Evolutionary conservation across 78 protist species (phyloP), one percentile per base, ranked within the genome.

Genomic region (Creolimax fragrantissima): DNA sequence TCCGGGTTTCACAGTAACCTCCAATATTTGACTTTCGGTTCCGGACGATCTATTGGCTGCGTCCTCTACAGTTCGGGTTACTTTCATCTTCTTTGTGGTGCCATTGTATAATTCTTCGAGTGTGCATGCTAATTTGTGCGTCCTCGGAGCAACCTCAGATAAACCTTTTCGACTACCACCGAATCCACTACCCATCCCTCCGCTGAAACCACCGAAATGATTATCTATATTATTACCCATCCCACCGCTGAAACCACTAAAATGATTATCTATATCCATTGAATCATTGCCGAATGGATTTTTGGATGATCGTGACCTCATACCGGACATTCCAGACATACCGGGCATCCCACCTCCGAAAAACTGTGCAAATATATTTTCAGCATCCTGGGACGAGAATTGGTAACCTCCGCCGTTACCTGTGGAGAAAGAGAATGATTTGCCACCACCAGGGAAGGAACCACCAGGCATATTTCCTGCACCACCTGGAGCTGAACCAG

Each of bases 61-160:
- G 86, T 84, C 93, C 43, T 84, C 42, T 39, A 90, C 44, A 35
- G 5, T 44, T 24, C 91, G 44, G 2, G 95, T 93, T 84, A 96
- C 44, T 86, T 93, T 85, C 66, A 96, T 17, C 44, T 84, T 81
- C 93, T 93, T 94, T 4, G 39, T 42, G 17, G 36, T 2, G 86
- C 96, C 96, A 3, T n/a, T 35, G 91, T 47, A 45, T 37, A 95
- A 81, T 35, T 95, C 95, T 45, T 95, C 95, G 36, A 95, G 84
- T 35, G 86, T 24, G 32, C 35, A 2, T 11, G 86, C 45, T 58
- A 95, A 89, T 5, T 42, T 11, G 11, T 47, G 66, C 81, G 74
- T 42, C 58, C 17, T 36, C 86, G 35, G 67, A 42, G 42, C 41
- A 35, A 24, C 45, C 37, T 35, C 89, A 7, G 88, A 5, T 35